These are phyloP conservation scores for Stentor coeruleus DNA, from an alignment of 73 alveolate species.

Conservation along the genomic window DNA sequence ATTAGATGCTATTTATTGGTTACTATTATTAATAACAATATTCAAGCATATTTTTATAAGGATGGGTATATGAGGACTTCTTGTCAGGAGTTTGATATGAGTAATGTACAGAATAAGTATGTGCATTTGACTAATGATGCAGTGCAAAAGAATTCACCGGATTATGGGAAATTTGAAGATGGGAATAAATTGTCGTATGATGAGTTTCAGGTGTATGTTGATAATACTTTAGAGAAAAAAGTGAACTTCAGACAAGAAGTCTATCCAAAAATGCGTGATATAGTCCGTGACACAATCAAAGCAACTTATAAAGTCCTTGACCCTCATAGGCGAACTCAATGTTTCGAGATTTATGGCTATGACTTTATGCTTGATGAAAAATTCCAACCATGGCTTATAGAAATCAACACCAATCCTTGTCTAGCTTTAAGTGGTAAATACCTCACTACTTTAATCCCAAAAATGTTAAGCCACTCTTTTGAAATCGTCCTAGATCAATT, in stretches of 20 bases:
- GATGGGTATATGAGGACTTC: conserved; percentile 83
- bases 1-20: conserved; percentile 83
- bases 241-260: conserved; percentile 14
- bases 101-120: conserved; percentile 44
- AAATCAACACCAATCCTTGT: conserved; percentile 67
- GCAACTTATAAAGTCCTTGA: conserved; percentile 12
- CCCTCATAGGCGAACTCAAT: conserved; percentile 2
- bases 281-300: conserved; percentile 11
- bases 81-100: conserved; percentile 59
- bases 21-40: conserved; percentile 58
- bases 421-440: conserved; percentile 53
- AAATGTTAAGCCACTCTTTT: neutral
- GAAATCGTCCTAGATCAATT: neutral
- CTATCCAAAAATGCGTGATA: neutral
- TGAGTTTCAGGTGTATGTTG: conserved; percentile 14
- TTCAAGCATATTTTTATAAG: conserved; percentile 63
- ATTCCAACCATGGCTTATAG: conserved; percentile 45
- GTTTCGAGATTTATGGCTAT: conserved; percentile 44
- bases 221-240: neutral
- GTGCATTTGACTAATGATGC: conserved; percentile 97
- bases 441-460: neutral
- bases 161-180: conserved; percentile 92
- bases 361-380: conserved; percentile 47
- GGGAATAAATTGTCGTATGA: conserved; percentile 51
- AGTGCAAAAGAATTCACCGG: conserved; percentile 82